These are phyloP conservation scores for Colletotrichum orchidophilum DNA, from an alignment of 2,329 filamentous ascomycete genomes.

Conservation along the genomic window DNA sequence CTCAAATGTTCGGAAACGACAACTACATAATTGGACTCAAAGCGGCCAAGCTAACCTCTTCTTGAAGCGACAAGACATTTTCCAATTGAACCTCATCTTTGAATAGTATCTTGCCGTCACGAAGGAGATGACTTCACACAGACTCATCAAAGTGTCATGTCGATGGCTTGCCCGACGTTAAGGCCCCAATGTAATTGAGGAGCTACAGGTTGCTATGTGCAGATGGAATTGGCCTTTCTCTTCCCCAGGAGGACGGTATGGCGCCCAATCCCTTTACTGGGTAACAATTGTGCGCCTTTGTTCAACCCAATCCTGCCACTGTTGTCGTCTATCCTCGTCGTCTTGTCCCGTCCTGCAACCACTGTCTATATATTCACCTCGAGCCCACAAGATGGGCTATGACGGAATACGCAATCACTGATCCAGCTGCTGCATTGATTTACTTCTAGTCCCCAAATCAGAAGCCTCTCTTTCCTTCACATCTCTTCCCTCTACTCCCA, in stretches of 20 bases:
- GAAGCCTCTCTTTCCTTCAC: neutral
- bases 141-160: no score
- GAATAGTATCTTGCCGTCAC: neutral
- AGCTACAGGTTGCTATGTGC: neutral
- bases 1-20: neutral
- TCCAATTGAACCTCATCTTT: neutral
- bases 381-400: neutral
- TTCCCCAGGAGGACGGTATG: neutral
- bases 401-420: neutral
- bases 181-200: neutral
- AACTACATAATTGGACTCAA: no score
- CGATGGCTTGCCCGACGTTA: neutral
- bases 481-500: neutral
- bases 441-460: neutral
- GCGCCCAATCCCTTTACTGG: neutral
- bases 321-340: neutral
- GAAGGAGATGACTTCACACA: neutral
- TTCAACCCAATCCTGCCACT: neutral
- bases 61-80: neutral
- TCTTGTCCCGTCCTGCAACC: neutral
- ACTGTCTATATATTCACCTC: neutral
- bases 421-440: neutral
- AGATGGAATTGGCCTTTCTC: neutral
- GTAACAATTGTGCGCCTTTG: neutral
- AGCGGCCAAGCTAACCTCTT: neutral